phyloP scores from a whole-genome alignment of 1,139 yeast genomes.

The Candida tropicalis region DNA sequence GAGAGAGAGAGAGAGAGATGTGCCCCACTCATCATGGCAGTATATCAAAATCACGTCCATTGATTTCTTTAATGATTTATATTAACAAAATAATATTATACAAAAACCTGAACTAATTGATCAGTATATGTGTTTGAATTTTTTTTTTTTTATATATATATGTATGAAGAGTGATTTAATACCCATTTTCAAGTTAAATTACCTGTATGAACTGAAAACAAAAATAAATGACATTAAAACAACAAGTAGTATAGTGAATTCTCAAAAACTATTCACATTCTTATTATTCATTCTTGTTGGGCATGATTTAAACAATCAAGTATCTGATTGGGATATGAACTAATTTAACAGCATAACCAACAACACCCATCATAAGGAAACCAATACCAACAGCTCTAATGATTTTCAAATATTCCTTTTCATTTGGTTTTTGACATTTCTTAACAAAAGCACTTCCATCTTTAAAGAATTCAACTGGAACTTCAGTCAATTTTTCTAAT shows the following conservation, averaged over 20 bases:
- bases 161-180: neutral
- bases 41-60: no score
- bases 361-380: constrained; percentile 95
- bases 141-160: neutral
- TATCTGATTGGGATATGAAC: constrained; percentile 97
- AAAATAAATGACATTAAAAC: neutral
- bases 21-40: no score
- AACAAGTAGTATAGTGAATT: no score
- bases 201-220: constrained; percentile 5
- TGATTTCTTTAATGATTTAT: neutral
- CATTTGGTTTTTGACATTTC: constrained; percentile 92
- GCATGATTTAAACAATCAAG: constrained; percentile 89
- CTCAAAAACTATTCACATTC: no score
- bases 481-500: constrained; percentile 83
- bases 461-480: constrained; percentile 87
- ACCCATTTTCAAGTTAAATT: constrained; percentile 1
- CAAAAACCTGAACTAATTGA: neutral
- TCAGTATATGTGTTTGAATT: neutral
- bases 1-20: no score
- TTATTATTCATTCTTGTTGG: no score
- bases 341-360: constrained; percentile 93
- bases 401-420: constrained; percentile 84
- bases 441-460: constrained; percentile 88
- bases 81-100: constrained; percentile 4
- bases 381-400: constrained; percentile 97